Evolutionary conservation across 2,329 filamentous ascomycete genomes (phyloP), one percentile per base, ranked within the genome.

Genomic region (Emmonsia crescens): DNA sequence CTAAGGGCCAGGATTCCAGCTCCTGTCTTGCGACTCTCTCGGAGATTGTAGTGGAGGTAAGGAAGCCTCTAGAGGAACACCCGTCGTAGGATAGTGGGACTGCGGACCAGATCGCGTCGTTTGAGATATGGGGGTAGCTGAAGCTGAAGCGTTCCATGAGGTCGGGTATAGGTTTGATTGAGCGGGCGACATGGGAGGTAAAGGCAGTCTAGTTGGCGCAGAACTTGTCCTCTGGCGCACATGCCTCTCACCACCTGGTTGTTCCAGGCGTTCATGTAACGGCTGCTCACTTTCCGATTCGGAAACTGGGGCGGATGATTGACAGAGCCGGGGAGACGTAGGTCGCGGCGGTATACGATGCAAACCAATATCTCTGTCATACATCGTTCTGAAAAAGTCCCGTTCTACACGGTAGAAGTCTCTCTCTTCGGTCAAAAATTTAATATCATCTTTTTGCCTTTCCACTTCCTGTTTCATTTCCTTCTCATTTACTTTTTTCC

Each of bases 371-470:
- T 60, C 59, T n/a, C 60, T 63, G 33, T 31, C 49, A 55, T 63
- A 61, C 21, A 64, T 51, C 2, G 76, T 74, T 12, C 74, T 72
- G 63, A 72, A 77, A 64, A 73, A 76, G 61, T 77, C 70, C 40
- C 75, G 69, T 59, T 77, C 75, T 0, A 70, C 68, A 21, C 70
- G 74, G 61, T 77, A 77, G 62, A 73, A 71, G 21, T 77, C 74
- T 52, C 73, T 66, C 62, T 76, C 72, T 59, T 73, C 70, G 1
- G 66, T 59, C 21, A 76, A 59, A 5, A 61, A 60, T 14, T 68
- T 73, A n/a, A 76, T 67, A 46, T 76, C 70, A 24, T 76, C 72
- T 36, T 61, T 68, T 58, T 75, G 71, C 14, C 70, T 67, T 9
- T 66, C 67, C 29, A 77, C 68, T 19, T 71, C 73, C 63, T 75